A percentile compares a stretch with the other conserved stretches of the same genome.
These are phyloP conservation scores for Boletus eberwhitei DNA, from an alignment of 768 basidiomycete species.

Conservation along the genomic window DNA sequence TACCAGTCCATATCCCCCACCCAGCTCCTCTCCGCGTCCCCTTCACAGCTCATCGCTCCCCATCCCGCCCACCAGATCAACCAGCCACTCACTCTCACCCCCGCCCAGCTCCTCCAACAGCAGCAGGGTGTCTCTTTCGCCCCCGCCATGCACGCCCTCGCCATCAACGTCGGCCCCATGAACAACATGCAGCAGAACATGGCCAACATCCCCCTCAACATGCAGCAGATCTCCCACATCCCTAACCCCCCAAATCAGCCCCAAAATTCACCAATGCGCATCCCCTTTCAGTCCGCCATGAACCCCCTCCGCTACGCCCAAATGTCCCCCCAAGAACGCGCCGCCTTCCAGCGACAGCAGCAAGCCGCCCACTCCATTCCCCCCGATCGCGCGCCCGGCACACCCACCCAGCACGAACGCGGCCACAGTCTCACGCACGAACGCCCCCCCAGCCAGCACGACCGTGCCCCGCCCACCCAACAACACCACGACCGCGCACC, in stretches of 20 bases:
- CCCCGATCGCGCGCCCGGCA: slow-evolving; percentile 17
- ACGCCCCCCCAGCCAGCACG: slow-evolving; percentile 23
- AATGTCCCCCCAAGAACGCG: slow-evolving; percentile 29
- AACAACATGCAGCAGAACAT: slow-evolving; percentile 1
- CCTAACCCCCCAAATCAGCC: slow-evolving; percentile 15
- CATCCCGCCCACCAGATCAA: slow-evolving; percentile 11
- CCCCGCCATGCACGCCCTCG: slow-evolving; percentile 4
- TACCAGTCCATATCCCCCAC: slow-evolving; percentile 11
- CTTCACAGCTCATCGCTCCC: slow-evolving; percentile 23
- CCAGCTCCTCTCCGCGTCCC: neutral
- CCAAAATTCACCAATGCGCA: slow-evolving; percentile 24
- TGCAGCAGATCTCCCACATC: slow-evolving; percentile 25
- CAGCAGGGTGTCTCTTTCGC: slow-evolving; percentile 25
- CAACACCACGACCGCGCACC: slow-evolving; percentile 22
- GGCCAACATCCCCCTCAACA: slow-evolving; percentile 10
- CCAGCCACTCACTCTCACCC: slow-evolving; percentile 31
- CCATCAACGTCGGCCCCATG: neutral
- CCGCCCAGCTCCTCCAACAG: slow-evolving; percentile 36
- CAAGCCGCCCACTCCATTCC: slow-evolving; percentile 16
- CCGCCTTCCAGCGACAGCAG: slow-evolving; percentile 28
- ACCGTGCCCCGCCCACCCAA: slow-evolving; percentile 20
- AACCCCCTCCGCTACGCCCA: slow-evolving; percentile 28
- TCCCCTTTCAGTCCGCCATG: slow-evolving; percentile 12
- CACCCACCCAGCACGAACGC: slow-evolving; percentile 23
- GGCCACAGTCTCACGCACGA: slow-evolving; percentile 21